phyloP scores from a whole-genome alignment of 495 filamentous ascomycete genomes.

The Pyronema omphalodes region DNA sequence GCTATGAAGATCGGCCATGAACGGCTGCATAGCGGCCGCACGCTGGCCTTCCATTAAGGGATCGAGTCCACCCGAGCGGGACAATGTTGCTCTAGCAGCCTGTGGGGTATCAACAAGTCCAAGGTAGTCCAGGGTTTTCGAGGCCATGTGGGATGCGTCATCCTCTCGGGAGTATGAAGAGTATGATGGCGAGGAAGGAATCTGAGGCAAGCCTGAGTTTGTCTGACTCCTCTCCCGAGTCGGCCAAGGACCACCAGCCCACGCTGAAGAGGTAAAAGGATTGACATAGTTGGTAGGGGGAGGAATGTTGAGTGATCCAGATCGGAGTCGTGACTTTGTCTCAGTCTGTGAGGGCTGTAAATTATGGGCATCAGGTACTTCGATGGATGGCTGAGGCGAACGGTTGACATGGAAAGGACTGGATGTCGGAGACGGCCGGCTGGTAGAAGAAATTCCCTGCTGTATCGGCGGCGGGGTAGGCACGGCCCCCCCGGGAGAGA shows the following conservation, averaged over 20 bases:
- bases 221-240: conserved; percentile 70
- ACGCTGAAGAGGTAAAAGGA: conserved; percentile 77
- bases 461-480: conserved; percentile 41
- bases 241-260: conserved; percentile 68
- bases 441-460: conserved; percentile 48
- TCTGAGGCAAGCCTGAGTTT: conserved; percentile 53
- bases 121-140: conserved; percentile 88
- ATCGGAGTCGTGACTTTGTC: conserved; percentile 53
- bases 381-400: conserved; percentile 34
- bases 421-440: conserved; percentile 72
- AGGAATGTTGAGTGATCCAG: conserved; percentile 67
- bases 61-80: conserved; percentile 42
- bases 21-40: conserved; percentile 40
- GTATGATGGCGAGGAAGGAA: conserved; percentile 69
- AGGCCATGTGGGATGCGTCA: conserved; percentile 62
- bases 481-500: conserved; percentile 51
- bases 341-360: conserved; percentile 24
- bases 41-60: conserved; percentile 30
- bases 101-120: conserved; percentile 89
- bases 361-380: conserved; percentile 32
- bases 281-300: conserved; percentile 59
- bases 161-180: conserved; percentile 82
- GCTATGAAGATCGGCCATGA: conserved; percentile 58
- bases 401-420: conserved; percentile 76
- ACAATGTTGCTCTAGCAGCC: conserved; percentile 51